A percentile compares a stretch with the other conserved stretches of the same genome.
phyloP scores from a whole-genome alignment of 2,329 filamentous ascomycete genomes.

The Hawksworthiomyces lignivorus region DNA sequence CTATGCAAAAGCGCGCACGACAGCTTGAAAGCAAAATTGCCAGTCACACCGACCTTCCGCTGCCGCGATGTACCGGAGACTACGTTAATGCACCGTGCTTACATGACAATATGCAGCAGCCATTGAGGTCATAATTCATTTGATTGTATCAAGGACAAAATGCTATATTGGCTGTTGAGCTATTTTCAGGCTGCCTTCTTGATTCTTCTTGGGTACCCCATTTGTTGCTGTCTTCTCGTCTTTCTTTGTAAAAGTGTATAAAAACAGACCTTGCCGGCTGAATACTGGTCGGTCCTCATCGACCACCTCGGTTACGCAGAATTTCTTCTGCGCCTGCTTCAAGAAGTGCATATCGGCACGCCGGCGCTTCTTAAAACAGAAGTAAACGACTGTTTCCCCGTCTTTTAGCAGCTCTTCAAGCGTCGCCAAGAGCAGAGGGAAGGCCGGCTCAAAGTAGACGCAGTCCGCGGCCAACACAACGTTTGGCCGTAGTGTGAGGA shows the following conservation, averaged over 20 bases:
- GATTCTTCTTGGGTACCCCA: background rate
- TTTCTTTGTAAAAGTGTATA: conserved; percentile 49
- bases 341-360: conserved; percentile 71
- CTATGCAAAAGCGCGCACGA: no score
- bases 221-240: background rate
- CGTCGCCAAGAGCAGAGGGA: conserved; percentile 76
- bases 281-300: conserved; percentile 55
- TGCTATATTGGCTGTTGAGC: background rate
- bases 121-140: no score
- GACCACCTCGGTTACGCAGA: conserved; percentile 52
- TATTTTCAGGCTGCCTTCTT: no score
- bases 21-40: no score
- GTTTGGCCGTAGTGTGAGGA: conserved; percentile 56
- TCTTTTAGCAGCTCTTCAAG: conserved; percentile 69
- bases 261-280: conserved; percentile 50
- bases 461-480: conserved; percentile 92
- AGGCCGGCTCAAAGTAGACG: conserved; percentile 94
- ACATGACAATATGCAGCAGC: no score
- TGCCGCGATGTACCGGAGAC: no score
- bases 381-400: conserved; percentile 47
- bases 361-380: conserved; percentile 92
- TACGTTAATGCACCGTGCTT: no score
- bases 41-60: no score
- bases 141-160: no score
- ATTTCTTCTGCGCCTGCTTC: conserved; percentile 60